A percentile compares a stretch with the other conserved stretches of the same genome.
These are phyloP conservation scores for Hericium erinaceus DNA, from an alignment of 768 basidiomycete genomes.

Conservation along the genomic window DNA sequence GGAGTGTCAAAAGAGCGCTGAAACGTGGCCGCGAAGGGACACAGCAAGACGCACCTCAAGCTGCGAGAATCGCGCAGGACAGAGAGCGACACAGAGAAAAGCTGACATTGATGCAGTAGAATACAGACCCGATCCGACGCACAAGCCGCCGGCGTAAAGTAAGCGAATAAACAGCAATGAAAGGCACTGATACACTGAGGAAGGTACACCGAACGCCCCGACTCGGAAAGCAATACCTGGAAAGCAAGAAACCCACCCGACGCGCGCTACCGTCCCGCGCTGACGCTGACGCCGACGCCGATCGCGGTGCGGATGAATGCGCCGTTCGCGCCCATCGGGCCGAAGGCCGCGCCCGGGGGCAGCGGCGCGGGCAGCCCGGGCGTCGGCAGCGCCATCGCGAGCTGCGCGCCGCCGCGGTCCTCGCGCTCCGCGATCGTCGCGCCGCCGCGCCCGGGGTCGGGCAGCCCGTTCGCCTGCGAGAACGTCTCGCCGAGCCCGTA, in stretches of 20 bases:
- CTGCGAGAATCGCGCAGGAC: too few relatives aligned
- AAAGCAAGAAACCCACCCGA: conserved; percentile 8
- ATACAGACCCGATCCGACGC: too few relatives aligned
- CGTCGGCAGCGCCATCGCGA: not conserved
- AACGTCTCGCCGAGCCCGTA: conserved; percentile 81
- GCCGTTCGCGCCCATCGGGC: conserved; percentile 14
- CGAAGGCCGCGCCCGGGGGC: conserved; percentile 11
- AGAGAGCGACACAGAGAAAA: too few relatives aligned
- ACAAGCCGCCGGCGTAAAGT: not conserved
- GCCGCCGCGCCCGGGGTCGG: conserved; percentile 57
- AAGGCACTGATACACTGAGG: conserved; percentile 19
- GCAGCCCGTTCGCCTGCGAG: conserved; percentile 53
- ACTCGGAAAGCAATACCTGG: conserved; percentile 6
- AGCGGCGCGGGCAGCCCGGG: conserved; percentile 8
- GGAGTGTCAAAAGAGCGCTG: too few relatives aligned
- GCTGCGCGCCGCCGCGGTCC: conserved; percentile 33
- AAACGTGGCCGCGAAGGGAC: too few relatives aligned
- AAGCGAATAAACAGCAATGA: not conserved
- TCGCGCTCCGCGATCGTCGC: conserved; percentile 79
- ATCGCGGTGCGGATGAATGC: conserved; percentile 13
- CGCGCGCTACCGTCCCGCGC: conserved; percentile 9
- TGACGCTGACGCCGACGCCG: conserved; percentile 4
- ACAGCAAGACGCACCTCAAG: too few relatives aligned
- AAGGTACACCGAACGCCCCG: conserved; percentile 21
- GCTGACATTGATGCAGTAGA: too few relatives aligned